Evolutionary conservation across 2,329 filamentous ascomycete species (phyloP).

Genomic region (Microcera coccophila): DNA sequence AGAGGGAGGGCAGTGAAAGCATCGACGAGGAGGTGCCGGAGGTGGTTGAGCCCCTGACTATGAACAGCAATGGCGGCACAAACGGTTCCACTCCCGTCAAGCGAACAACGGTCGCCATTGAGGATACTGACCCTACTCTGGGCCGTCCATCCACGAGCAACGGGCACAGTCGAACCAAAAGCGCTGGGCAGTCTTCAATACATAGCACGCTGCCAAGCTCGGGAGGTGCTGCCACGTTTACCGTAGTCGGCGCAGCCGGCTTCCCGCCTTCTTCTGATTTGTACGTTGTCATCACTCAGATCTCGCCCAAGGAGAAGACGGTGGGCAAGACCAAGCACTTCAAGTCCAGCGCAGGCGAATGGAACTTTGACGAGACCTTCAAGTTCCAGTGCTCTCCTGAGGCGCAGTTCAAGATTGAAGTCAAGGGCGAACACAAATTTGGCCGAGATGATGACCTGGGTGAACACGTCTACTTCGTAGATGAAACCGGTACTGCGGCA

Average conservation of each 20-base stretch:
- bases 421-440: constrained; percentile 81
- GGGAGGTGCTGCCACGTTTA: constrained; percentile 73
- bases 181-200: constrained; percentile 62
- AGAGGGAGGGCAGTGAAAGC: constrained; percentile 62
- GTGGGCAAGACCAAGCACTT: constrained; percentile 90
- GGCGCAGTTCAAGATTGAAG: constrained; percentile 78
- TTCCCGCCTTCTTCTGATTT: constrained; percentile 74
- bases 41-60: constrained; percentile 38
- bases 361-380: constrained; percentile 75
- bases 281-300: constrained; percentile 68
- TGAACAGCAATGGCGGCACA: constrained; percentile 34
- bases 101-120: constrained; percentile 38
- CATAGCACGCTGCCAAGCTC: constrained; percentile 62
- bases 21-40: constrained; percentile 46
- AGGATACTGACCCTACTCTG: constrained; percentile 27
- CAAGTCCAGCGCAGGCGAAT: constrained; percentile 64
- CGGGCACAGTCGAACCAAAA: constrained; percentile 51
- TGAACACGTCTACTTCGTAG: constrained; percentile 86
- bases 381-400: constrained; percentile 75
- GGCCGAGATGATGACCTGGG: constrained; percentile 80
- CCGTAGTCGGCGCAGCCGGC: constrained; percentile 71
- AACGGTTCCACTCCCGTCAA: constrained; percentile 36
- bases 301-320: constrained; percentile 67
- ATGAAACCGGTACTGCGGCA: constrained; percentile 64
- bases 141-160: constrained; percentile 26